Evolutionary conservation across 805 yeast species (phyloP).

Genomic region (Teunomyces funiuensis): DNA sequence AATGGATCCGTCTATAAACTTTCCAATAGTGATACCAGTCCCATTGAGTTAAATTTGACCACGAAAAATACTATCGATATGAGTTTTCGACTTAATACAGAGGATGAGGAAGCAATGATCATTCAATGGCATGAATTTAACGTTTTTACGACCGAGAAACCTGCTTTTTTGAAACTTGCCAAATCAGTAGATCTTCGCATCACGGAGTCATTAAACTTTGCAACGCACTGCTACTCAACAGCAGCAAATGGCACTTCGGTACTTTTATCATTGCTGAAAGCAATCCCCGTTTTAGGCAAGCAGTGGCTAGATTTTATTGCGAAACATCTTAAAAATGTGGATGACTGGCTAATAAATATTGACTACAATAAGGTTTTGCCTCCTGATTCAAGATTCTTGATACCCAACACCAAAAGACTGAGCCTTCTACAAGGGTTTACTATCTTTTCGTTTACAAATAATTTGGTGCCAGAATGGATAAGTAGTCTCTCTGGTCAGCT

Average conservation of each 20-base stretch:
- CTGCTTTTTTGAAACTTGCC: conserved; percentile 1
- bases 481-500: conserved; percentile 14
- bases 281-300: conserved; percentile 26
- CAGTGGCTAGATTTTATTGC: conserved; percentile 23
- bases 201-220: conserved; percentile 15
- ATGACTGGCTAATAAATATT: conserved; percentile 21
- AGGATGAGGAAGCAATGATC: conserved; percentile 7
- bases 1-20: conserved; percentile 25
- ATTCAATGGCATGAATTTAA: conserved; percentile 13
- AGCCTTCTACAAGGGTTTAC: conserved; percentile 14
- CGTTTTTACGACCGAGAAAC: conserved; percentile 4
- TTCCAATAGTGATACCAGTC: conserved; percentile 8
- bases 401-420: conserved; percentile 15
- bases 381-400: conserved; percentile 7
- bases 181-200: conserved; percentile 20
- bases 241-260: conserved; percentile 14
- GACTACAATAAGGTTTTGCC: conserved; percentile 17
- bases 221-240: conserved; percentile 24
- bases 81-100: conserved; percentile 10
- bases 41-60: conserved; percentile 11
- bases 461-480: conserved; percentile 14
- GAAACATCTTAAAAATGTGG: conserved; percentile 12
- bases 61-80: conserved; percentile 9
- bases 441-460: conserved; percentile 2
- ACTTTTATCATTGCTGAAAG: conserved; percentile 28